phyloP scores from a whole-genome alignment of 345 rosid species.

The Camelina laxa region DNA sequence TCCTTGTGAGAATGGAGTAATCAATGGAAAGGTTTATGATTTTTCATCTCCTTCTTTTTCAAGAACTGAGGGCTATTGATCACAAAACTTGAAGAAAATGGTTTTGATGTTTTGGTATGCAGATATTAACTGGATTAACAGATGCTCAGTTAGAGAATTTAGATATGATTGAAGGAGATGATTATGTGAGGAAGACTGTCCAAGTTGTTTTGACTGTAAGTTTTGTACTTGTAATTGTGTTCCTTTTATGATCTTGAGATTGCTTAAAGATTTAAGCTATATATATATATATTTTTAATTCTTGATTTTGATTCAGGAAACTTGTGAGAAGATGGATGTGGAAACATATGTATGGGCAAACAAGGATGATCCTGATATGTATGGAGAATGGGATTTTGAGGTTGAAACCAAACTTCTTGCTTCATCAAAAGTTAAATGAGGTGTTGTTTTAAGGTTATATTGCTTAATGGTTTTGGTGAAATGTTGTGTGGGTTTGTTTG shows the following conservation, averaged over 20 bases:
- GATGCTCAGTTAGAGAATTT: constrained; percentile 61
- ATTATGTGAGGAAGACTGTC: constrained; percentile 63
- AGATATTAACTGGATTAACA: constrained; percentile 75
- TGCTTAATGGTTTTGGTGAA: neutral
- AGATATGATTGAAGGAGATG: constrained; percentile 76
- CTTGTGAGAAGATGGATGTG: constrained; percentile 52
- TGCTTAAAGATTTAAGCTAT: neutral
- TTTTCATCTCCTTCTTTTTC: neutral
- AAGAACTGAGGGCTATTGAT: neutral
- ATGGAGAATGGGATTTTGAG: constrained; percentile 94
- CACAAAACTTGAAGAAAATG: neutral
- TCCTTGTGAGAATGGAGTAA: constrained; percentile 54
- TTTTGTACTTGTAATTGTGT: neutral
- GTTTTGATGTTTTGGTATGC: constrained; percentile 13
- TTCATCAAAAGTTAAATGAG: neutral
- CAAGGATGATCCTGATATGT: constrained; percentile 68
- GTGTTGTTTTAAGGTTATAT: neutral
- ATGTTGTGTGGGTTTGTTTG: neutral
- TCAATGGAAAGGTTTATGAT: constrained; percentile 59
- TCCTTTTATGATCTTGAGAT: neutral
- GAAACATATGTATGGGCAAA: constrained; percentile 67
- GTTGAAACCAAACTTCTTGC: constrained; percentile 40
- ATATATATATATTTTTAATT: too few species aligned
- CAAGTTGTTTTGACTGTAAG: constrained; percentile 64
- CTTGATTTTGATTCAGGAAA: constrained; percentile 53